phyloP scores from a whole-genome alignment of 2,329 filamentous ascomycete species.

The Xylariaceae sp. region DNA sequence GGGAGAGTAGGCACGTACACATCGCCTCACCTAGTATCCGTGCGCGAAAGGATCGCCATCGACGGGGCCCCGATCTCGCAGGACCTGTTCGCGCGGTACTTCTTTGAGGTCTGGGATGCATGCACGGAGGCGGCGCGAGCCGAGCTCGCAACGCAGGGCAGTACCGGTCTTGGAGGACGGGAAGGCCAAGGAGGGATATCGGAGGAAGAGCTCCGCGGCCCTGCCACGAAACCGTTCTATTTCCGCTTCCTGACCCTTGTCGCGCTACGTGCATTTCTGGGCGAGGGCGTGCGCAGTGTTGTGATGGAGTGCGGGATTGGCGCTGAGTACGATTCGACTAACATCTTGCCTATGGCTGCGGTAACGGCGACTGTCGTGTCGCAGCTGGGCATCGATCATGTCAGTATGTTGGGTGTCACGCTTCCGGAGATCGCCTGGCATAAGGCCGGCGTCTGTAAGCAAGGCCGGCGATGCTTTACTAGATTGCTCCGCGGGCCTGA shows the following conservation, averaged over 20 bases:
- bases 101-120: conserved; percentile 78
- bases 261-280: conserved; percentile 76
- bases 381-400: conserved; percentile 80
- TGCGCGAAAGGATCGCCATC: conserved; percentile 79
- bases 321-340: conserved; percentile 89
- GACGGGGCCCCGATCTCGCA: conserved; percentile 65
- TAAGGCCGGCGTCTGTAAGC: conserved; percentile 82
- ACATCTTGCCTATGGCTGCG: conserved; percentile 59
- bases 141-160: conserved; percentile 6
- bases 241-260: conserved; percentile 88
- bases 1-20: conserved; percentile 68
- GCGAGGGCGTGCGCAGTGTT: conserved; percentile 68
- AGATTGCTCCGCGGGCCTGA: conserved; percentile 45
- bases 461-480: conserved; percentile 57
- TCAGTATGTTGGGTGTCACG: conserved; percentile 70
- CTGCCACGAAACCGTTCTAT: conserved; percentile 74
- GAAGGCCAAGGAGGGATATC: conserved; percentile 28
- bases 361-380: conserved; percentile 70
- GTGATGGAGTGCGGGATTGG: conserved; percentile 93
- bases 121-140: conserved; percentile 38
- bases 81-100: conserved; percentile 65
- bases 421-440: conserved; percentile 83
- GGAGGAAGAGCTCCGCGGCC: conserved; percentile 46
- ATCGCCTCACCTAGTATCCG: conserved; percentile 77
- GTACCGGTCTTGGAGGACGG: conserved; percentile 22